These are phyloP conservation scores for Lithohypha guttulata DNA, from an alignment of 2,329 filamentous ascomycete species.

Conservation along the genomic window DNA sequence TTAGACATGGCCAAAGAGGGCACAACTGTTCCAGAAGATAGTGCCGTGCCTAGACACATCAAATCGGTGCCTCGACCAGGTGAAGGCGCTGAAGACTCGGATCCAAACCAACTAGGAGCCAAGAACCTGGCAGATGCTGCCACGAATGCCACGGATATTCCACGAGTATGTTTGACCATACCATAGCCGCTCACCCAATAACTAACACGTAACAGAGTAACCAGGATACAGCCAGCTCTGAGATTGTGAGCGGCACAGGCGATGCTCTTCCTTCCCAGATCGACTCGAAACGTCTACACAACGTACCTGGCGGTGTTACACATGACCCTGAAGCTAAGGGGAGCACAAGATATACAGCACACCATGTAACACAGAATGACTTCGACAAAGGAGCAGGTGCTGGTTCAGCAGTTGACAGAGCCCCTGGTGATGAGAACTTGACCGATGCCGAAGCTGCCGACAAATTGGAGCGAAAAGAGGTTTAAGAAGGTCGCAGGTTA, in stretches of 20 bases:
- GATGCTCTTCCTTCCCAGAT: constrained; percentile 29
- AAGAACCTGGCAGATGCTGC: constrained; percentile 33
- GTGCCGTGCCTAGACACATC: constrained; percentile 36
- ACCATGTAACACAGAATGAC: constrained; percentile 28
- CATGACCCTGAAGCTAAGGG: constrained; percentile 30
- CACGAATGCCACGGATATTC: constrained; percentile 40
- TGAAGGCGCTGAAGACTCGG: constrained; percentile 29
- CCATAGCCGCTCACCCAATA: constrained; percentile 3
- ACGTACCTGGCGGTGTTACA: constrained; percentile 21
- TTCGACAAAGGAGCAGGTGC: constrained; percentile 30
- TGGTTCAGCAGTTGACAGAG: constrained; percentile 25
- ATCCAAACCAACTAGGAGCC: constrained; percentile 29
- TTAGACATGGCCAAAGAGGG: constrained; percentile 31
- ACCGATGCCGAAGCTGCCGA: constrained; percentile 21
- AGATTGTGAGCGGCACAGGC: constrained; percentile 33
- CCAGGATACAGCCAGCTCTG: constrained; percentile 28
- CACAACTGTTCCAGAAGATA: constrained; percentile 35
- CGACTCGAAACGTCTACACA: constrained; percentile 31
- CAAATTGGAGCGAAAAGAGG: constrained; percentile 15
- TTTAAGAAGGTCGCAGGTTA: not conserved
- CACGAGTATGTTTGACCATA: constrained; percentile 22
- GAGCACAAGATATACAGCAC: constrained; percentile 30
- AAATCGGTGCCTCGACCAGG: constrained; percentile 40
- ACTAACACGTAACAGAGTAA: constrained; percentile 7
- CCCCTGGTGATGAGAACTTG: constrained; percentile 25